A percentile compares a stretch with the other conserved stretches of the same genome.
Conservation (phyloP, 1,284 basidiomycete genomes). For the Gomphus bonarii region DNA sequence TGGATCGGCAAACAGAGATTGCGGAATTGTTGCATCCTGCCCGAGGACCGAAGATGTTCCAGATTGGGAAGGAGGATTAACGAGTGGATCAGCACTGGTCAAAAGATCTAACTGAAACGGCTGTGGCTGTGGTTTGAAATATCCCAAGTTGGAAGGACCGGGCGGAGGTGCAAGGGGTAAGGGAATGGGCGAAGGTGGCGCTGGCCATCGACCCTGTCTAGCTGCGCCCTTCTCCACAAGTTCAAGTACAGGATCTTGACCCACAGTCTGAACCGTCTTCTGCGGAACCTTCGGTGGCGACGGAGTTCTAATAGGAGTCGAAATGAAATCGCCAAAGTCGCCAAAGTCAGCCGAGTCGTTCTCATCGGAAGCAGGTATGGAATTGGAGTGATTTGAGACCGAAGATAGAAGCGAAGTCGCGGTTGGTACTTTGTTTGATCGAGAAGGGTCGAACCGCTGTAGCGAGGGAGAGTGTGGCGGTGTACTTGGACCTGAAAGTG, state of each 20-base stretch:
- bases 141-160: not conserved
- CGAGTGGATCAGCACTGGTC: constrained; percentile 22
- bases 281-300: constrained; percentile 6
- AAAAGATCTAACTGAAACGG: constrained; percentile 15
- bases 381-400: not conserved
- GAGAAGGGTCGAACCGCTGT: constrained; percentile 16
- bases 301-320: constrained; percentile 14
- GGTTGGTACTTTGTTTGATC: constrained; percentile 2
- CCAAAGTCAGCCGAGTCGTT: constrained; percentile 11
- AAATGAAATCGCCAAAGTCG: constrained; percentile 19
- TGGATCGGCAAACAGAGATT: constrained; percentile 11
- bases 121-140: constrained; percentile 5
- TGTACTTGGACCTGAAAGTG: constrained; percentile 19
- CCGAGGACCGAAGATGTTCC: constrained; percentile 22
- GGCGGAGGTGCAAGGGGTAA: constrained; percentile 16
- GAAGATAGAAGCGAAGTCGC: not conserved
- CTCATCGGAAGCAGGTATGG: not conserved
- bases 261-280: not conserved
- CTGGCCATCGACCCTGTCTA: constrained; percentile 47
- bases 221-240: constrained; percentile 13
- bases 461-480: constrained; percentile 33
- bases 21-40: constrained; percentile 21
- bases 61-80: constrained; percentile 38
- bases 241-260: constrained; percentile 11
- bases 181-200: constrained; percentile 44